Conservation (phyloP, 352 stramenopile genomes). For the Pythium dissotocum region DNA sequence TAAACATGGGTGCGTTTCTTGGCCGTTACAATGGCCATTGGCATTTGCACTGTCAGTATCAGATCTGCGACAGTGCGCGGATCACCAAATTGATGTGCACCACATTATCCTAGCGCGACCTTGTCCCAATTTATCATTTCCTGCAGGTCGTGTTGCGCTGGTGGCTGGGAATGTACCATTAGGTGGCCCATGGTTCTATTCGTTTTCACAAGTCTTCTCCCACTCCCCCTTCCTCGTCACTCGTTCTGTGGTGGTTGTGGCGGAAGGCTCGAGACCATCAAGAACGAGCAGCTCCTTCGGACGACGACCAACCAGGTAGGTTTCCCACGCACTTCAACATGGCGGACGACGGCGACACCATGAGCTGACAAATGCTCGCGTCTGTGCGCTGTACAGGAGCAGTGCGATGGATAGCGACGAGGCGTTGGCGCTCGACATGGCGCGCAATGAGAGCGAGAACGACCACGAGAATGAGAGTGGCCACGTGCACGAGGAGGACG, state of each 20-base stretch:
- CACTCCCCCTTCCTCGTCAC: not conserved
- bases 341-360: not conserved
- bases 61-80: slow-evolving; percentile 4
- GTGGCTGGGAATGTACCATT: slow-evolving; percentile 8
- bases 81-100: not conserved
- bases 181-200: not conserved
- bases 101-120: not conserved
- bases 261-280: slow-evolving; percentile 17
- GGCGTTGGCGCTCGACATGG: not conserved
- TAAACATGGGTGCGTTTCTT: not conserved
- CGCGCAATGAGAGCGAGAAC: not conserved
- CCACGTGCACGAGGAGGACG: not conserved
- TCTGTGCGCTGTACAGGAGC: not conserved
- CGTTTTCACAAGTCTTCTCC: slow-evolving; percentile 1
- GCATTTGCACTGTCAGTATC: not conserved
- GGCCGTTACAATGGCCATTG: not conserved
- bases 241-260: slow-evolving; percentile 33
- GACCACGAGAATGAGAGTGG: not conserved
- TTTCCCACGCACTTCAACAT: slow-evolving; percentile 22
- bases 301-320: not conserved
- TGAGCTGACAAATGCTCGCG: not conserved
- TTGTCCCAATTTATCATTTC: not conserved
- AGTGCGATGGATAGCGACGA: slow-evolving; percentile 2
- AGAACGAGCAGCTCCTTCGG: not conserved
- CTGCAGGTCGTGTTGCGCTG: not conserved